Percentiles rank a stretch among this genome's conserved stretches.
Evolutionary conservation across 257 asterid genomes (phyloP).

Genomic region (Orobanche coerulescens): DNA sequence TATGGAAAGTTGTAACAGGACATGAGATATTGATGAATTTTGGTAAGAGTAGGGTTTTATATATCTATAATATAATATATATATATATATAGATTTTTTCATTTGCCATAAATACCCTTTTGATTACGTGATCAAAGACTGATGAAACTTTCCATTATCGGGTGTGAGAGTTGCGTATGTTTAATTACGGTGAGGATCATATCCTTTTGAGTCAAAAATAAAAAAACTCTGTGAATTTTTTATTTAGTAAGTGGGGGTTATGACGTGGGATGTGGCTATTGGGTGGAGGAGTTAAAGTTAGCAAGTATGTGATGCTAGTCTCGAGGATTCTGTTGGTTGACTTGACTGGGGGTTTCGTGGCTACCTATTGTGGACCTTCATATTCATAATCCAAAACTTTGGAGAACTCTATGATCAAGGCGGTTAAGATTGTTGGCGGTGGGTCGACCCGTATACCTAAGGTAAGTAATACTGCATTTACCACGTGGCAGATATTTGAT

Average conservation of each 20-base stretch:
- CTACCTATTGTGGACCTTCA: background rate
- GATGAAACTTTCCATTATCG: background rate
- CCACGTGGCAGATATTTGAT: constrained; percentile 18
- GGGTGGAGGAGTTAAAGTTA: background rate
- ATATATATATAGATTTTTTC: background rate
- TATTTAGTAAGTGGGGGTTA: no score
- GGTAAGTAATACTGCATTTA: background rate
- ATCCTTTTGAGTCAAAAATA: background rate
- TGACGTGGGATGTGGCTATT: constrained; percentile 21
- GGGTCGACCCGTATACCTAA: constrained; percentile 21
- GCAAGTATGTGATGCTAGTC: background rate
- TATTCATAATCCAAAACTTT: no score
- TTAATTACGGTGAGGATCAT: background rate
- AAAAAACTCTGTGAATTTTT: no score
- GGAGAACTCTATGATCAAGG: background rate
- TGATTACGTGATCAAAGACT: background rate
- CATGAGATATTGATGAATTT: constrained; percentile 27
- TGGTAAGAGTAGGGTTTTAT: constrained; percentile 22
- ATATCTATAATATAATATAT: background rate
- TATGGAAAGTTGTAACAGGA: constrained; percentile 5
- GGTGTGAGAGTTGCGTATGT: background rate
- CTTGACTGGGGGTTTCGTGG: background rate
- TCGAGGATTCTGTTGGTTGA: constrained; percentile 19
- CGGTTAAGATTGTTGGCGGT: constrained; percentile 26
- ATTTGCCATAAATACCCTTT: constrained; percentile 24